Base-by-base conservation (phyloP, 768 basidiomycete species). In the Neoboletus magnificus region DNA sequence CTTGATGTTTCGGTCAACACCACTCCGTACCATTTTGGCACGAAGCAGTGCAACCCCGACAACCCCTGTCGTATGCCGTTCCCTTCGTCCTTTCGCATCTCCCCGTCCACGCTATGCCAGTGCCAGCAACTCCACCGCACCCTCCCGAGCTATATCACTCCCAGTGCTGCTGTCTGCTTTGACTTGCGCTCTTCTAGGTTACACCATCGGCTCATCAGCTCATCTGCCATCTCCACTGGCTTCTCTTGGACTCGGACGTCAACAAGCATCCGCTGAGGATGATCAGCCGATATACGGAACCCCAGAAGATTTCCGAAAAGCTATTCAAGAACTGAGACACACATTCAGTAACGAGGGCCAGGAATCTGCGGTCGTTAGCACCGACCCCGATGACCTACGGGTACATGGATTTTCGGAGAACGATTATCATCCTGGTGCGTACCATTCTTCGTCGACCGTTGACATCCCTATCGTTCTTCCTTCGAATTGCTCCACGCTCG, bases 321-420 rank as follows among this genome's bases (percentile, higher is more conserved):
- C 84, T 1, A 80, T 87, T 36, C 61, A 66, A 43, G 84, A 83
- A 30, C 69, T 89, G 12, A 73, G 65, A 45, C 49, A 15, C 13
- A 57, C 72, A 4, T 81, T 85, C 50, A 18, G 41, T 25, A 18
- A 25, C 18, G 54, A 41, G 22, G 42, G 27, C 5, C 3, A 54
- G 44, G 39, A 62, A 16, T 22, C 49, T 1, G 56, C 11, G 33
- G 48, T 66, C 12, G 77, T 83, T 3, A 82, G 80, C 16, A 84
- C 79, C 0, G 78, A 83, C 61, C 67, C 72, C 3, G 79, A 79
- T 25, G 79, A 82, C 48, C 67, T 88, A 12, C 70, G 72, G 2
- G 63, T 69, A 16, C 83, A 87, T 63, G 86, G 86, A 1, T 78
- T 76, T 58, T 83, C 83, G 8, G 67, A 73, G 42, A 79, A 79